Evolutionary conservation across 139 green algal species (phyloP).

Genomic region (Chloropicon primus): DNA sequence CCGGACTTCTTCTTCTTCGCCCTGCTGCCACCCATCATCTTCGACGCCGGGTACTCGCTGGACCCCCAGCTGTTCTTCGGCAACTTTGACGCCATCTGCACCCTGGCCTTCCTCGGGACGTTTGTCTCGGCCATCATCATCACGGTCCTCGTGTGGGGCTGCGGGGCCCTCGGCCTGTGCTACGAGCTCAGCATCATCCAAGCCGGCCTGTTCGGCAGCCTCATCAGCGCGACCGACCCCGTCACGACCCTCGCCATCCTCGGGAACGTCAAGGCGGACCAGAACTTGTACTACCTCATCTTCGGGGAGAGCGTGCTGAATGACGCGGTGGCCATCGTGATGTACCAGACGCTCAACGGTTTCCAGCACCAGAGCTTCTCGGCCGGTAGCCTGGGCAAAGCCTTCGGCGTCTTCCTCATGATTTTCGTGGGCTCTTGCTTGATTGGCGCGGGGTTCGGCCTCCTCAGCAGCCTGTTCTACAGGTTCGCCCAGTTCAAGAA

Average conservation of each 20-base stretch:
- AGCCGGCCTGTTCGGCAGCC: slow-evolving; percentile 28
- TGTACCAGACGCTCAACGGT: slow-evolving; percentile 10
- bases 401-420: not conserved
- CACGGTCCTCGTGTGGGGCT: slow-evolving; percentile 27
- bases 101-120: slow-evolving; percentile 35
- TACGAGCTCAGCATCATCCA: slow-evolving; percentile 22
- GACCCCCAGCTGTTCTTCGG: slow-evolving; percentile 27
- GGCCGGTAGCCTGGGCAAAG: not conserved
- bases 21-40: slow-evolving; percentile 71
- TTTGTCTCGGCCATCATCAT: slow-evolving; percentile 35
- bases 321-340: slow-evolving; percentile 20
- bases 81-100: slow-evolving; percentile 31
- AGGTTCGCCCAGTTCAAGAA: not conserved
- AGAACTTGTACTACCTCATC: not conserved
- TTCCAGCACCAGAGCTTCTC: slow-evolving; percentile 15
- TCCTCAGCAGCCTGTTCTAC: not conserved
- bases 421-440: not conserved
- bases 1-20: slow-evolving; percentile 55
- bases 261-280: not conserved
- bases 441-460: not conserved
- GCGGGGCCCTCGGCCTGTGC: slow-evolving; percentile 10
- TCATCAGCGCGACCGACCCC: slow-evolving; percentile 44
- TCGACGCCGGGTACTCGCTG: slow-evolving; percentile 57
- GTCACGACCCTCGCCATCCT: slow-evolving; percentile 10
- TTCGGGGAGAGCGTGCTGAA: slow-evolving; percentile 18